Conservation (phyloP, 306 rosid species). For the Prunus salicina region DNA sequence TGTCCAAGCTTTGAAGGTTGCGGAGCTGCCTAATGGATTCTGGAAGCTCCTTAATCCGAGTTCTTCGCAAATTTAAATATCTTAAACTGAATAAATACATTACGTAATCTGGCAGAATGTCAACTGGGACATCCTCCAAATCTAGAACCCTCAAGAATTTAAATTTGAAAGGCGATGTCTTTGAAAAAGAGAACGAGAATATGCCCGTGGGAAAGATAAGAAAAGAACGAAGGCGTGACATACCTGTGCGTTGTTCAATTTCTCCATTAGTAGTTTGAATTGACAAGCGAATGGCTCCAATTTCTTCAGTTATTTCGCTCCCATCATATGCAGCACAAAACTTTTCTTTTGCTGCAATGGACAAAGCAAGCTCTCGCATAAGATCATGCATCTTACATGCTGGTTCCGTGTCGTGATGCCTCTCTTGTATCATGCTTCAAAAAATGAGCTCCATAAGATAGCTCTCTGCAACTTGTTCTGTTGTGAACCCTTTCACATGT, state of each 20-base stretch:
- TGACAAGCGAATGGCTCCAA: not conserved
- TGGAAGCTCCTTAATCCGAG: too few relatives aligned
- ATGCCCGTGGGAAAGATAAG: too few relatives aligned
- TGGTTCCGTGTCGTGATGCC: not conserved
- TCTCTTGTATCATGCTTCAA: constrained; percentile 16
- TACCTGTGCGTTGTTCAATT: not conserved
- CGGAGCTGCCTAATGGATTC: too few relatives aligned
- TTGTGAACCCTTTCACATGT: not conserved
- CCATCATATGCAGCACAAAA: not conserved
- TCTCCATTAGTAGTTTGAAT: constrained; percentile 1
- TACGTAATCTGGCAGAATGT: too few relatives aligned
- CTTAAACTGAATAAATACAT: too few relatives aligned
- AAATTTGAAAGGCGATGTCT: not conserved
- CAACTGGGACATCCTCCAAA: too few relatives aligned
- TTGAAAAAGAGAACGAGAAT: not conserved
- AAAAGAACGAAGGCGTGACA: not conserved
- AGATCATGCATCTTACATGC: constrained; percentile 28
- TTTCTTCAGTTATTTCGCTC: not conserved
- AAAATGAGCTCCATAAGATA: constrained; percentile 21
- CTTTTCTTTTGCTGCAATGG: not conserved
- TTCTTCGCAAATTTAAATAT: too few relatives aligned
- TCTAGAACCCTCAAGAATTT: constrained; percentile 1
- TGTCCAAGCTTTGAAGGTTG: constrained; percentile 4
- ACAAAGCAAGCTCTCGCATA: constrained; percentile 15
- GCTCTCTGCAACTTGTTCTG: constrained; percentile 4